A percentile compares a stretch with the other conserved stretches of the same genome.
Evolutionary conservation across 441 rosid genomes (phyloP).

Genomic region (Aleurites moluccanus): DNA sequence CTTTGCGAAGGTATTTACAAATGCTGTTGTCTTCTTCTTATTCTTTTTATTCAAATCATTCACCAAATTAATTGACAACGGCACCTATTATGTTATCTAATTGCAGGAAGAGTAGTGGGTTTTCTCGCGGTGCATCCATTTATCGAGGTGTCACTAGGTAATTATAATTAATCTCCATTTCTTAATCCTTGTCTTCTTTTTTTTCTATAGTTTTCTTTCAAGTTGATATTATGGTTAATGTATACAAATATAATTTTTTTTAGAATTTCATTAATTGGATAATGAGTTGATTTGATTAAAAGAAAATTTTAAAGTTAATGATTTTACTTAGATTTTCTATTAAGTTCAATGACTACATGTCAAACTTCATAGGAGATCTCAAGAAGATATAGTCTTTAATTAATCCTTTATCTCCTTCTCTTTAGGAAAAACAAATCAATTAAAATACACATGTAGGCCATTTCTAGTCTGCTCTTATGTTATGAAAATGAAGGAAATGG

Average conservation of each 20-base stretch:
- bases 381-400: too few relatives aligned
- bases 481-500: not conserved
- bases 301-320: too few relatives aligned
- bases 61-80: not conserved
- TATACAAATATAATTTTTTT: too few relatives aligned
- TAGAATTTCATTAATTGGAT: too few relatives aligned
- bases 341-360: too few relatives aligned
- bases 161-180: not conserved
- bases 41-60: not conserved
- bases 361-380: too few relatives aligned
- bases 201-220: too few relatives aligned
- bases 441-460: not conserved
- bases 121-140: slow-evolving; percentile 95
- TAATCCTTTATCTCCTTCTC: not conserved
- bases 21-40: not conserved
- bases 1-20: slow-evolving; percentile 64
- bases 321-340: too few relatives aligned
- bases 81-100: not conserved
- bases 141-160: slow-evolving; percentile 98
- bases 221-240: too few relatives aligned
- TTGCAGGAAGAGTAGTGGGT: slow-evolving; percentile 92
- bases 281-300: too few relatives aligned
- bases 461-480: not conserved
- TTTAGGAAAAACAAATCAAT: not conserved
- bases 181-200: not conserved